phyloP scores from a whole-genome alignment of 2,329 filamentous ascomycete genomes.

The Domatiomyces catenatus region DNA sequence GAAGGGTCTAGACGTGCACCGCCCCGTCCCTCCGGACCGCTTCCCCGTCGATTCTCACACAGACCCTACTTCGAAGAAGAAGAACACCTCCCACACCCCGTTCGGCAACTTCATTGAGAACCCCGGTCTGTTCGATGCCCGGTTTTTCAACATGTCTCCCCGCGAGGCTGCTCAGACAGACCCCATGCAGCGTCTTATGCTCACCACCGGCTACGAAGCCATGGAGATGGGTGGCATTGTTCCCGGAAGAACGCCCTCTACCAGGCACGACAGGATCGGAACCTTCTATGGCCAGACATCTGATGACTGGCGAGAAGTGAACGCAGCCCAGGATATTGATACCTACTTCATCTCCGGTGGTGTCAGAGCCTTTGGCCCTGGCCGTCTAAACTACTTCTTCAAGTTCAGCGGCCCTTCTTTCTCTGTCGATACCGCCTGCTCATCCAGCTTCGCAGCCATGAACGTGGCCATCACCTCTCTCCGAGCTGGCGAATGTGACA shows the following conservation, averaged over 20 bases:
- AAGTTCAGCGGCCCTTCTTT: slow-evolving; percentile 59
- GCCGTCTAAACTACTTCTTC: slow-evolving; percentile 61
- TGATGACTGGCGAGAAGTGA: slow-evolving; percentile 64
- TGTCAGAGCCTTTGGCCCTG: slow-evolving; percentile 44
- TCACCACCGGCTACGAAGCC: slow-evolving; percentile 66
- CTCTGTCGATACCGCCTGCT: slow-evolving; percentile 64
- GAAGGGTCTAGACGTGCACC: slow-evolving; percentile 59
- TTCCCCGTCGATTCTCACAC: slow-evolving; percentile 58
- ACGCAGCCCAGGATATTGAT: slow-evolving; percentile 55
- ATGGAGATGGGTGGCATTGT: slow-evolving; percentile 69
- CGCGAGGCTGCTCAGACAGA: slow-evolving; percentile 67
- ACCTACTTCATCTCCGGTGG: slow-evolving; percentile 52
- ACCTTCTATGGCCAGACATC: slow-evolving; percentile 63
- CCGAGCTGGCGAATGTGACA: slow-evolving; percentile 64
- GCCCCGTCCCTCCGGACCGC: slow-evolving; percentile 46
- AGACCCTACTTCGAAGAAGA: slow-evolving; percentile 55
- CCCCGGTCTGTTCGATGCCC: slow-evolving; percentile 62
- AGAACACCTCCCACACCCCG: slow-evolving; percentile 62
- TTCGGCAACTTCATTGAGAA: slow-evolving; percentile 64
- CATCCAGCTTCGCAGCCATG: slow-evolving; percentile 56
- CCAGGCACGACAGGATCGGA: slow-evolving; percentile 48
- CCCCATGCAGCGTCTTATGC: slow-evolving; percentile 61
- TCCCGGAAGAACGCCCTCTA: slow-evolving; percentile 54
- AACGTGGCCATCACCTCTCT: slow-evolving; percentile 58
- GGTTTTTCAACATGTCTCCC: slow-evolving; percentile 78